Base-by-base conservation (phyloP, 2,329 filamentous ascomycete species). In the Seiridium cupressi region DNA sequence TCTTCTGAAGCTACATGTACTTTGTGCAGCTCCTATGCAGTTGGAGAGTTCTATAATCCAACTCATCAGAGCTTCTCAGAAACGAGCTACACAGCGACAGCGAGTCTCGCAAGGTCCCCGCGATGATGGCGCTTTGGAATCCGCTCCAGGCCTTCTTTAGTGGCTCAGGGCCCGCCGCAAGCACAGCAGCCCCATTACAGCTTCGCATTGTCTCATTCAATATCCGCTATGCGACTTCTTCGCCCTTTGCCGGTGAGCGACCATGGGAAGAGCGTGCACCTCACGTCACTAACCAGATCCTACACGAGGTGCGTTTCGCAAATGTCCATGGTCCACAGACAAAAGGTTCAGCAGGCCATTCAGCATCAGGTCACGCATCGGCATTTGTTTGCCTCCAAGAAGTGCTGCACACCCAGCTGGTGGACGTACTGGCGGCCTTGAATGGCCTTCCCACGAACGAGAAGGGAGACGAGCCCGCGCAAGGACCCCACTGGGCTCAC, bases 301-400 rank as follows among this genome's bases (percentile, higher is more conserved):
- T 51, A 11, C 49, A 51, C 49, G 49, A 51, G 49, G 10, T 51
- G 5, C 72, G 80, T 3, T 55, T 61, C 3, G 53, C 60, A 7
- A 59, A 65, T 18, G 53, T 62, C 31, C n/a, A 31, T n/a, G 3
- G 4, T 13, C 49, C n/a, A 18, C 32, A 3, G 49, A n/a, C 49
- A n/a, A 73, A 75, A 48, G 85, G 84, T 70, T 76, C 84, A 64
- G 82, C 84, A 0, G 72, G 79, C 1, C 76, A 79, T 60, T 80
- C 81, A 40, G 18, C 18, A 26, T 77, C 71, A 32, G 72, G 80
- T 3, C 54, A 60, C 3, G 53, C 57, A 10, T 59, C 64, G 31
- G 53, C 63, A 18, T 85, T 92, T 65, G 76, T 92, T 55, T 90
- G 88, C 61, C 78, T 92, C 11, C 89, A 92, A 70, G 89, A 92